A percentile compares a stretch with the other conserved stretches of the same genome.
These are phyloP conservation scores for Canna indica DNA, from an alignment of 176 grass and related monocot genomes.

Conservation along the genomic window DNA sequence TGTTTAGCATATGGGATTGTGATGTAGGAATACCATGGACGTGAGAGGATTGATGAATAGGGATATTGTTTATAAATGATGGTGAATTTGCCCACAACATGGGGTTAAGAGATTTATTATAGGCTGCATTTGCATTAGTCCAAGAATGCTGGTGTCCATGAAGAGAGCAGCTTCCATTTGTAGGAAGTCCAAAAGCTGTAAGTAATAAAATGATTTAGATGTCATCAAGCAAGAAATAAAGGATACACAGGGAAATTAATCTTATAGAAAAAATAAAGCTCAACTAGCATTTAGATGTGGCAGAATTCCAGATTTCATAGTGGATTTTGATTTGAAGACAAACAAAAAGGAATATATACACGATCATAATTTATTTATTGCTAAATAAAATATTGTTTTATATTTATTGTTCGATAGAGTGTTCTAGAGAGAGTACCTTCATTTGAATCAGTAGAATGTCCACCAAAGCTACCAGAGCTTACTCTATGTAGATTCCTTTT, in stretches of 20 bases:
- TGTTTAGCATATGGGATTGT: constrained; percentile 36
- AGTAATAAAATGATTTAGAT: neutral
- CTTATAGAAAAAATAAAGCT: neutral
- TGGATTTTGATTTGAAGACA: too few species aligned
- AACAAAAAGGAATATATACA: neutral
- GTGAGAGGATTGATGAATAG: constrained; percentile 34
- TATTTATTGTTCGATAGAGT: neutral
- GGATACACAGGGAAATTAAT: neutral
- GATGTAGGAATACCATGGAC: constrained; percentile 35
- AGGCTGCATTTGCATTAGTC: constrained; percentile 41
- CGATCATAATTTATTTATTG: neutral
- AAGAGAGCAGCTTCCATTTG: constrained; percentile 48
- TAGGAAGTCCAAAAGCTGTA: constrained; percentile 35
- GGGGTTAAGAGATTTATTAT: constrained; percentile 34
- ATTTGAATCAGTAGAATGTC: constrained; percentile 36
- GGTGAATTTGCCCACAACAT: constrained; percentile 40
- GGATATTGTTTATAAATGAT: constrained; percentile 13
- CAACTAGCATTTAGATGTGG: neutral
- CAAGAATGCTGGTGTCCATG: constrained; percentile 38
- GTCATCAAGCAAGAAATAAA: neutral
- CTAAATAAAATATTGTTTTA: neutral
- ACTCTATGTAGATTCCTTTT: constrained; percentile 29
- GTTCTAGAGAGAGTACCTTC: constrained; percentile 28
- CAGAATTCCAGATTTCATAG: neutral
- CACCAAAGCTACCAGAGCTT: constrained; percentile 27